Evolutionary conservation across 345 rosid genomes (phyloP), one percentile per base, ranked within the genome.

Genomic region (Microcos paniculata): DNA sequence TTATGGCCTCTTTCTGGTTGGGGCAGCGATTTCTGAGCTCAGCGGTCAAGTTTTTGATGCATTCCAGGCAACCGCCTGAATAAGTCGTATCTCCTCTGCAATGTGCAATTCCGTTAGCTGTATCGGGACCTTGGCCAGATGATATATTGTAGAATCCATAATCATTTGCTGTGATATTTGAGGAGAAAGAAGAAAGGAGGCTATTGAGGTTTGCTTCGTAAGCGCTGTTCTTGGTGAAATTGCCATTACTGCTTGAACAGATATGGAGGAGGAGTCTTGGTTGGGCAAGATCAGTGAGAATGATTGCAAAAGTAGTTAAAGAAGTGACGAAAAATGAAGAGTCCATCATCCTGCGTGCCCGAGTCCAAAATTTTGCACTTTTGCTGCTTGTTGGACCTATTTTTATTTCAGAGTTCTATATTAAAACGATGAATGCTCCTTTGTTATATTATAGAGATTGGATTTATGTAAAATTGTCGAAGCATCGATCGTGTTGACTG

Each of bases 21-120:
- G 81, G 84, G 64, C 90, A 88, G 9, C 3, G 24, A 2, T 18
- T n/a, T 57, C 62, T 23, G 11, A 83, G 70, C 14, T 40, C 26
- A 13, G 57, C 42, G 14, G 73, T 33, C 14, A 82, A 71, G 24
- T 24, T 62, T 26, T 59, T 81, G 72, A 88, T 62, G 51, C 90
- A 87, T 18, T 11, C 3, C 1, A 65, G 72, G 59, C 88, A 88
- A 24, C 9, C 33, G 1, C 9, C 78, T 14, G 79, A 73, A 28
- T 4, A n/a, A n/a, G n/a, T 31, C 5, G 79, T 24, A 40, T 84
- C 87, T 2, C 82, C 87, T 23, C 79, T 81, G 21, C 92, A 88
- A 65, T 85, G 84, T 0, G 72, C 85, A n/a, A 80, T 59, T n/a
- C 78, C 79, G 35, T 81, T 68, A 62, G 73, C 73, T 57, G 23